These are phyloP conservation scores for Trametes cubensis DNA, from an alignment of 768 basidiomycete genomes.

Conservation along the genomic window DNA sequence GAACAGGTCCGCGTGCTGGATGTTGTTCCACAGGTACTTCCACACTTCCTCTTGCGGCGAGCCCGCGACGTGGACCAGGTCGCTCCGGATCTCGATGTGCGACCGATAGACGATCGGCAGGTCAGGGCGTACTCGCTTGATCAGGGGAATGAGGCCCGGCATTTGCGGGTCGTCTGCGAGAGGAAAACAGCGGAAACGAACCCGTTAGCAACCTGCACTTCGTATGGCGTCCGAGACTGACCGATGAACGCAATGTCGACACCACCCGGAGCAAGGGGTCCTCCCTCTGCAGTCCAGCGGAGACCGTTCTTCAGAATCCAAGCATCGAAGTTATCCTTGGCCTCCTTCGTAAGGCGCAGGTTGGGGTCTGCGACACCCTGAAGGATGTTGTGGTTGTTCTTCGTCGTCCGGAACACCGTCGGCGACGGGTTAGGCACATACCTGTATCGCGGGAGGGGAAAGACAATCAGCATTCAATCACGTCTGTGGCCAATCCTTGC, in stretches of 20 bases:
- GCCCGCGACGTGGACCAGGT: slow-evolving; percentile 78
- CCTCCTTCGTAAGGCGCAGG: slow-evolving; percentile 75
- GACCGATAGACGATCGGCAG: slow-evolving; percentile 92
- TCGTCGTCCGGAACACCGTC: slow-evolving; percentile 88
- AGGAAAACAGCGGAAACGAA: background rate
- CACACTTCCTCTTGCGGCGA: slow-evolving; percentile 92
- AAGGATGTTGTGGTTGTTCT: slow-evolving; percentile 94
- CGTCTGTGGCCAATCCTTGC: background rate
- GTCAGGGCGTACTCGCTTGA: slow-evolving; percentile 80
- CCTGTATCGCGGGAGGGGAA: slow-evolving; percentile 41
- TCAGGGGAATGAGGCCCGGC: slow-evolving; percentile 91
- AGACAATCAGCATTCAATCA: slow-evolving; percentile 13
- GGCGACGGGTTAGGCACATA: slow-evolving; percentile 90
- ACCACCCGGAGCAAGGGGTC: slow-evolving; percentile 80
- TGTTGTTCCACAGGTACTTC: slow-evolving; percentile 94
- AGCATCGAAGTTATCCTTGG: slow-evolving; percentile 78
- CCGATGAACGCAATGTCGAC: slow-evolving; percentile 91
- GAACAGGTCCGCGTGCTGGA: slow-evolving; percentile 87
- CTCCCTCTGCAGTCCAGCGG: slow-evolving; percentile 85
- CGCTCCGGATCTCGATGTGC: slow-evolving; percentile 87
- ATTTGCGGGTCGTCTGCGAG: slow-evolving; percentile 84
- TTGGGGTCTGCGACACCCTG: slow-evolving; percentile 88
- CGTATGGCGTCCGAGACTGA: slow-evolving; percentile 32
- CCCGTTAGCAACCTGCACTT: background rate
- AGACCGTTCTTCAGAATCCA: slow-evolving; percentile 92